These are phyloP conservation scores for Cyberlindnera euphorbiae DNA, from an alignment of 805 yeast genomes.

Conservation along the genomic window DNA sequence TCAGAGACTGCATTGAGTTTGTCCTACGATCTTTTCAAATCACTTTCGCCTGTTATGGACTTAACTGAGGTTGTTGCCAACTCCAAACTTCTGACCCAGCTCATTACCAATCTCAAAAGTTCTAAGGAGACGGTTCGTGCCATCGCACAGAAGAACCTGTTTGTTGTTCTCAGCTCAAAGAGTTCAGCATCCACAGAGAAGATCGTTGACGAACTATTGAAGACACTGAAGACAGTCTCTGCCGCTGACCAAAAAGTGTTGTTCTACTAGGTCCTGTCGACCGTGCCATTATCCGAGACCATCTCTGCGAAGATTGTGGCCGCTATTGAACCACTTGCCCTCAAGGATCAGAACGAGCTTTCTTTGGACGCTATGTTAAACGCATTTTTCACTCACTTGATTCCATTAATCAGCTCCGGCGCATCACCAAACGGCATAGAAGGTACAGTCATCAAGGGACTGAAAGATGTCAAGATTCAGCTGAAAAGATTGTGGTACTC, in stretches of 20 bases:
- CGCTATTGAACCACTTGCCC: conserved; percentile 45
- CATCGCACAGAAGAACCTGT: conserved; percentile 17
- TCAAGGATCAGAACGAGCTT: conserved; percentile 73
- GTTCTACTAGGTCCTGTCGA: conserved; percentile 41
- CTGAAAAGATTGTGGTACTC: conserved; percentile 66
- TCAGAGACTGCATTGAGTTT: conserved; percentile 65
- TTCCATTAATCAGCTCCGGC: conserved; percentile 25
- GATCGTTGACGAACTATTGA: conserved; percentile 49
- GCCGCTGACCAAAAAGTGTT: conserved; percentile 61
- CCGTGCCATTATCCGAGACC: conserved; percentile 26
- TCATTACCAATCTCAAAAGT: conserved; percentile 58
- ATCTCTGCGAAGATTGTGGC: conserved; percentile 37
- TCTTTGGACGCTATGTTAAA: conserved; percentile 47
- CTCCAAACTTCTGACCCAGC: conserved; percentile 47
- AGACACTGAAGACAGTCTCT: conserved; percentile 52
- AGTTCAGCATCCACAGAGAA: conserved; percentile 28
- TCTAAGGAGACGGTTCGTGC: conserved; percentile 61
- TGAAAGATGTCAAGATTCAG: conserved; percentile 57
- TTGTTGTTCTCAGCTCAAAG: conserved; percentile 32
- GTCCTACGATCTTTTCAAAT: conserved; percentile 44
- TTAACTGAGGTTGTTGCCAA: conserved; percentile 35
- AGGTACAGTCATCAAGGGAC: conserved; percentile 40
- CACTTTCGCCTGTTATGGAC: conserved; percentile 33
- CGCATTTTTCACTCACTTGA: conserved; percentile 44
- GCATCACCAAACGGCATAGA: conserved; percentile 10